A percentile compares a stretch with the other conserved stretches of the same genome.
Conservation (phyloP, 257 asterid genomes). For the Anisodus tanguticus region DNA sequence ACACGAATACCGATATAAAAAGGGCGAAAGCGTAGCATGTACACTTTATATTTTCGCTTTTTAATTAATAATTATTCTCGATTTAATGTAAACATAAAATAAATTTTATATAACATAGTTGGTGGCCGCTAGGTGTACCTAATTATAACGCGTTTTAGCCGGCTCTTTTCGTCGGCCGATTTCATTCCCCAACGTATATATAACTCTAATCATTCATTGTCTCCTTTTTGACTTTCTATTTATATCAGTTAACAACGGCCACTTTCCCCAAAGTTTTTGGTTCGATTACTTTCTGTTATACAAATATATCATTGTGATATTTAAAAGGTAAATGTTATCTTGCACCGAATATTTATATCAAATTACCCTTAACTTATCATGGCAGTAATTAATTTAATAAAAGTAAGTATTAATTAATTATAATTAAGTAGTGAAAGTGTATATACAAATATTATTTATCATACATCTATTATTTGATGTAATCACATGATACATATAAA, state of each 20-base stretch:
- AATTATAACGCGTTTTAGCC: not conserved
- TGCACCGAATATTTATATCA: too few relatives aligned
- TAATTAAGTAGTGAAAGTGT: too few relatives aligned
- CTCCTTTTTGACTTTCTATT: not conserved
- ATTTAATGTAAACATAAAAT: not conserved
- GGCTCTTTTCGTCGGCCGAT: not conserved
- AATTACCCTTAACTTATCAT: too few relatives aligned
- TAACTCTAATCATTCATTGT: not conserved
- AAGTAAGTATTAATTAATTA: too few relatives aligned
- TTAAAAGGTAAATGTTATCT: too few relatives aligned
- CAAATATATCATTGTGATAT: too few relatives aligned
- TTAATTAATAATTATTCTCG: not conserved
- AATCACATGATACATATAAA: too few relatives aligned
- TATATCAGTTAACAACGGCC: slow-evolving; percentile 7
- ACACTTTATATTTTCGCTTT: not conserved
- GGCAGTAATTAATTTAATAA: too few relatives aligned
- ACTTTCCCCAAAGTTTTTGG: not conserved
- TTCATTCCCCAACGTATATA: not conserved
- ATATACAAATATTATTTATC: too few relatives aligned
- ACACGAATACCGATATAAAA: not conserved
- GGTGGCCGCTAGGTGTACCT: not conserved
- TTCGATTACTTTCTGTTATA: not conserved
- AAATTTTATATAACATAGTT: not conserved
- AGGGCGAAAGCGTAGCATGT: not conserved
- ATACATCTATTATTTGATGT: too few relatives aligned